Evolutionary conservation across 768 basidiomycete species (phyloP).

Genomic region (Hygrophoropsis aurantiaca): DNA sequence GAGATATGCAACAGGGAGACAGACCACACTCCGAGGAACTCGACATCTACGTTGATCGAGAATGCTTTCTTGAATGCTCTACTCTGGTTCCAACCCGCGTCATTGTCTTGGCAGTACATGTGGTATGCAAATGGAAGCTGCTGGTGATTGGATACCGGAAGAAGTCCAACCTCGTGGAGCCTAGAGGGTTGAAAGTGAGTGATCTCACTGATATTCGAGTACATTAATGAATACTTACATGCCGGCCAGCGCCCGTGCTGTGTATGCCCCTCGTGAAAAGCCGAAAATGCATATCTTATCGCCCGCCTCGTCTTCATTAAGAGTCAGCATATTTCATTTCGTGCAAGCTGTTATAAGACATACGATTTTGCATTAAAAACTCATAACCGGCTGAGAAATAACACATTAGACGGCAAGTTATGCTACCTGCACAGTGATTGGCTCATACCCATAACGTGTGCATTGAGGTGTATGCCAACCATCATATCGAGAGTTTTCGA

Average conservation of each 20-base stretch:
- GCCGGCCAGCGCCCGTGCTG: conserved; percentile 68
- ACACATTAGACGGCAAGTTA: no score
- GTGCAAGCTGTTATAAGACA: conserved; percentile 13
- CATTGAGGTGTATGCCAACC: conserved; percentile 59
- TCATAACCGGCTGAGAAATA: conserved; percentile 73
- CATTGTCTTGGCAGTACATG: conserved; percentile 65
- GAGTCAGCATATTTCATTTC: neutral
- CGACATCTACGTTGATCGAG: conserved; percentile 68
- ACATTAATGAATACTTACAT: conserved; percentile 45
- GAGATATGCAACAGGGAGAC: no score
- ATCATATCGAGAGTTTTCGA: conserved; percentile 59
- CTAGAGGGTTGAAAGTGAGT: conserved; percentile 23
- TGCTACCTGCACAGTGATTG: no score
- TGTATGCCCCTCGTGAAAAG: conserved; percentile 77
- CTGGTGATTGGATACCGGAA: conserved; percentile 69
- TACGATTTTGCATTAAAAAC: conserved; percentile 78
- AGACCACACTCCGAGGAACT: no score
- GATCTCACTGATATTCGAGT: no score
- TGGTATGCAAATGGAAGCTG: conserved; percentile 71
- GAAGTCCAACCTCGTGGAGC: conserved; percentile 70
- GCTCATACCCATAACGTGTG: conserved; percentile 70
- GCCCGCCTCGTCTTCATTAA: conserved; percentile 53
- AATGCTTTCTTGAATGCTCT: conserved; percentile 73
- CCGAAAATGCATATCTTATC: conserved; percentile 82
- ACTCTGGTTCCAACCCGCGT: conserved; percentile 61